Percentiles rank a stretch among this genome's conserved stretches.
Evolutionary conservation across 2,329 filamentous ascomycete species (phyloP).

Genomic region (Ustulina deusta): DNA sequence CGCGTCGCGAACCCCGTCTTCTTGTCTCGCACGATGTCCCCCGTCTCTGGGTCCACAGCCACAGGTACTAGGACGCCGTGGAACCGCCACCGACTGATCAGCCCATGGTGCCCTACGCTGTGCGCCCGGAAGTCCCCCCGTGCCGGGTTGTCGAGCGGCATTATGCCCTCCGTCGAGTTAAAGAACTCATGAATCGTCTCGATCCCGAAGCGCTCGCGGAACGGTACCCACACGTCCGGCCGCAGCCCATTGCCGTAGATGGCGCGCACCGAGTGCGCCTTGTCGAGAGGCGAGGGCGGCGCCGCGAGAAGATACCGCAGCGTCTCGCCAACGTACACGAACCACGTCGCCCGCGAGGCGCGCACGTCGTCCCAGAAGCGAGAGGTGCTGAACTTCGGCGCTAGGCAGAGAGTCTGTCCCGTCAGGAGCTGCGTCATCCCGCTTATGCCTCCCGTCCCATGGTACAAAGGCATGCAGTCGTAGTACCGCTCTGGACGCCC

Average conservation of each 20-base stretch:
- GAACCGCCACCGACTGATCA: constrained; percentile 65
- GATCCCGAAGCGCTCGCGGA: constrained; percentile 73
- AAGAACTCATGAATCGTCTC: constrained; percentile 78
- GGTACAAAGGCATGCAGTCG: constrained; percentile 81
- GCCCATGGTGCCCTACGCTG: constrained; percentile 78
- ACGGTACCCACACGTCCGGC: constrained; percentile 75
- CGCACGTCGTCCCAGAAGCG: constrained; percentile 79
- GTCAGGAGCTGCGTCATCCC: constrained; percentile 66
- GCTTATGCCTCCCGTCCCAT: constrained; percentile 76
- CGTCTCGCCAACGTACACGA: constrained; percentile 84
- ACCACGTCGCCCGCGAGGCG: constrained; percentile 74
- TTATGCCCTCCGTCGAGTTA: constrained; percentile 79
- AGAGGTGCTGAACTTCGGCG: constrained; percentile 74
- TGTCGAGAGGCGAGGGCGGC: constrained; percentile 72
- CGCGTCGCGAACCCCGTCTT: constrained; percentile 75
- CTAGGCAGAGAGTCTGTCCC: constrained; percentile 70
- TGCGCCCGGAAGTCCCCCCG: constrained; percentile 72
- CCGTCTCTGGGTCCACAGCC: constrained; percentile 74
- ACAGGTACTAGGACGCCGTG: constrained; percentile 73
- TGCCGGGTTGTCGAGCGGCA: constrained; percentile 70
- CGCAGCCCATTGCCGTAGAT: constrained; percentile 77
- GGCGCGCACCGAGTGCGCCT: constrained; percentile 66
- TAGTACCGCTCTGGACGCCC: constrained; percentile 71
- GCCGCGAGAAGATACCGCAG: constrained; percentile 78
- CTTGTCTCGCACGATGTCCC: constrained; percentile 73